These are phyloP conservation scores for Cyberlindnera meyerae DNA, from an alignment of 805 yeast genomes.

Conservation along the genomic window DNA sequence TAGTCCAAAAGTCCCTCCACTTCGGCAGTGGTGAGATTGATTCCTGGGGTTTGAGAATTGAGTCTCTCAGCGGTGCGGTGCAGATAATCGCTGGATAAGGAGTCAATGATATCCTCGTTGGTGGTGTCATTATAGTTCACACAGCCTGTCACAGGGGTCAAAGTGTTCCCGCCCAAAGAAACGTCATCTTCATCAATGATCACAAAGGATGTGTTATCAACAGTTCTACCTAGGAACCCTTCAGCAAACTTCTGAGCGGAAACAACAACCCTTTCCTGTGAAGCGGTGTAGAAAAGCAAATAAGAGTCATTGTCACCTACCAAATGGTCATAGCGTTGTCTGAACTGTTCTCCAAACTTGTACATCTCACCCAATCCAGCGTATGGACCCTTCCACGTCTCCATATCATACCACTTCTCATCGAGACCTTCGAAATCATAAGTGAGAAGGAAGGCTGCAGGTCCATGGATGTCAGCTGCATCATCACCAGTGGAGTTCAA, in stretches of 20 bases:
- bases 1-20: conserved; percentile 36
- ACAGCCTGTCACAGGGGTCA: conserved; percentile 43
- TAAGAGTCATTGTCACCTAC: conserved; percentile 22
- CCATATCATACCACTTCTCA: conserved; percentile 42
- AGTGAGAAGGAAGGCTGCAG: conserved; percentile 27
- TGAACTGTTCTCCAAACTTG: conserved; percentile 44
- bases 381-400: conserved; percentile 46
- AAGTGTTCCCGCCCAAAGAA: conserved; percentile 50
- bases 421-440: conserved; percentile 42
- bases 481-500: conserved; percentile 32
- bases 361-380: conserved; percentile 48
- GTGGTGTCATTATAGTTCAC: conserved; percentile 35
- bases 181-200: conserved; percentile 41
- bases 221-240: conserved; percentile 40
- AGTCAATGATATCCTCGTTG: conserved; percentile 28
- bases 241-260: conserved; percentile 52
- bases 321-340: conserved; percentile 45
- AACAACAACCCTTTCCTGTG: conserved; percentile 49
- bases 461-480: conserved; percentile 11
- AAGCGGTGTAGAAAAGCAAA: conserved; percentile 51
- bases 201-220: conserved; percentile 38
- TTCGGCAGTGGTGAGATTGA: conserved; percentile 36
- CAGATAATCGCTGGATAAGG: conserved; percentile 20
- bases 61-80: conserved; percentile 30
- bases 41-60: conserved; percentile 33